Evolutionary conservation across 1,284 basidiomycete genomes (phyloP), one percentile per base, ranked within the genome.

Genomic region (Somion occarium): DNA sequence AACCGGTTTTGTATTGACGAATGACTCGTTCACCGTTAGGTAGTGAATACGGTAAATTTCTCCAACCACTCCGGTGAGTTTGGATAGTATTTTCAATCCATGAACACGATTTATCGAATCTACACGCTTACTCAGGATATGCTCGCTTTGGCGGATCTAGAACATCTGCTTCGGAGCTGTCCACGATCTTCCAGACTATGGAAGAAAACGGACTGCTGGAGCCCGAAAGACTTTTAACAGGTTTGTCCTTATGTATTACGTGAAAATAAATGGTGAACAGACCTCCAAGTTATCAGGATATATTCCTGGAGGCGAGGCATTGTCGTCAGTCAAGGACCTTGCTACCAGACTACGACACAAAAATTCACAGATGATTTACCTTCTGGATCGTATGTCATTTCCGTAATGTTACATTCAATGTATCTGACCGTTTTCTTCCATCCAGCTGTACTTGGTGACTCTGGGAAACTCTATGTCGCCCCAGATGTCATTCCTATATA

Each of bases 41-140:
- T 91, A 22, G 81, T 98, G 38, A 98, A 98, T 68, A 97, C 95
- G 0, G 96, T 98, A 44, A 92, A 98, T 61, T 97, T 82, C 62
- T 91, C 90, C 13, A 99, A 99, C 61, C 96, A 99, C 67, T 83
- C 93, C 3, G 94, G 94, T 87, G 52, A 50, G 78, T 64, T n/a
- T 30, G 27, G 18, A 41, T 12, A 19, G 18, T 48, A 13, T 37
- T 19, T 23, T 19, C 9, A 41, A 23, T 20, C 25, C 38, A 22
- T n/a, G n/a, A n/a, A n/a, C n/a, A n/a, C n/a, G n/a, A n/a, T n/a
- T n/a, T n/a, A n/a, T n/a, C n/a, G n/a, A n/a, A n/a, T n/a, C n/a
- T n/a, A n/a, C n/a, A 38, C 20, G 43, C 38, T 52, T 11, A 41
- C 18, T 22, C 46, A 93, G 91, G 90, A 5, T 94, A 94, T 72